Conservation (phyloP, 805 yeast genomes). For the Candida hungchunana region DNA sequence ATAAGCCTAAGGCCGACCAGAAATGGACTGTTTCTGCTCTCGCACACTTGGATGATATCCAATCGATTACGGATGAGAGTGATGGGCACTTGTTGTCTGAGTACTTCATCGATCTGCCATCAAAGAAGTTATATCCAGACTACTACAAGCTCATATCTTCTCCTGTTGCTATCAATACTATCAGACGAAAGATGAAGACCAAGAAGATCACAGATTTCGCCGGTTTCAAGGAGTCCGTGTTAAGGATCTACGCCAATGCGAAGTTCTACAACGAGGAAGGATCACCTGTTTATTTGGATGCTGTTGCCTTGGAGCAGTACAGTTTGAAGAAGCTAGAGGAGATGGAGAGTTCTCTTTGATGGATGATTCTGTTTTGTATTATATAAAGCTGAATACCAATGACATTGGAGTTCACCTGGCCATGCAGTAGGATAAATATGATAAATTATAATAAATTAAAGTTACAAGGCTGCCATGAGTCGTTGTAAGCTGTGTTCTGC, state of each 20-base stretch:
- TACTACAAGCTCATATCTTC: constrained; percentile 55
- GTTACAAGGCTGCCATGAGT: constrained; percentile 2
- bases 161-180: constrained; percentile 65
- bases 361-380: too few relatives aligned
- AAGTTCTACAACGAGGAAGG: constrained; percentile 88
- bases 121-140: constrained; percentile 75
- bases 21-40: constrained; percentile 28
- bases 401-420: too few relatives aligned
- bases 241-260: constrained; percentile 80
- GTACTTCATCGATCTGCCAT: constrained; percentile 67
- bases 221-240: constrained; percentile 54
- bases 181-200: constrained; percentile 51
- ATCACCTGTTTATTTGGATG: constrained; percentile 79
- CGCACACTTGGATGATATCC: constrained; percentile 41
- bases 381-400: too few relatives aligned
- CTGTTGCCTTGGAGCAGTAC: constrained; percentile 64
- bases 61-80: constrained; percentile 24
- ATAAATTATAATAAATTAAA: constrained; percentile 2
- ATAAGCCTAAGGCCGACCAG: constrained; percentile 23
- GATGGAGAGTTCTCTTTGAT: too few relatives aligned
- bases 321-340: constrained; percentile 52
- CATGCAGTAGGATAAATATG: too few relatives aligned
- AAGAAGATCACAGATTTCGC: constrained; percentile 42
- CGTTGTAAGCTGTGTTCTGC: constrained; percentile 3
- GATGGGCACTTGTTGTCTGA: constrained; percentile 43